phyloP scores from a whole-genome alignment of 1,284 basidiomycete genomes.

The Malassezia cuniculi region DNA sequence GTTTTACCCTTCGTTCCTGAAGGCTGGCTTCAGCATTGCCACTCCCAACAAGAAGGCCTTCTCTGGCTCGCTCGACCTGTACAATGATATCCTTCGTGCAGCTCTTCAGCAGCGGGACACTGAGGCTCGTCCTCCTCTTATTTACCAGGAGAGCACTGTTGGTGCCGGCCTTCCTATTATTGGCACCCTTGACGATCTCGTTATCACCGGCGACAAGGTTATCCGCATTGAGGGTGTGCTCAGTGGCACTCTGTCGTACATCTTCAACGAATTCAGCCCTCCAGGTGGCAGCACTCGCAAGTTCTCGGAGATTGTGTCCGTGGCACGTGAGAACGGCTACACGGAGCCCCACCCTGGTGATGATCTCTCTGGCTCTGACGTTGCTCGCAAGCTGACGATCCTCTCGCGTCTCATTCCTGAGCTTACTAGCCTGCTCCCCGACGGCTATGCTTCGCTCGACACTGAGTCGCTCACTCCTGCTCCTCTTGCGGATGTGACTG shows the following conservation, averaged over 20 bases:
- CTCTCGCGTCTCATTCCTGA: conserved; percentile 55
- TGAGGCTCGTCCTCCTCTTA: conserved; percentile 54
- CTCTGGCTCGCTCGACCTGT: conserved; percentile 62
- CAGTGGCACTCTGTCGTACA: conserved; percentile 92
- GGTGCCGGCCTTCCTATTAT: conserved; percentile 90
- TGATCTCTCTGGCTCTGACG: conserved; percentile 89
- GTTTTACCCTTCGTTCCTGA: conserved; percentile 70
- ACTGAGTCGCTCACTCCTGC: conserved; percentile 76
- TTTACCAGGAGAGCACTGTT: conserved; percentile 83
- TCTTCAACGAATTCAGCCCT: conserved; percentile 78
- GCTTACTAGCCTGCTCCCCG: conserved; percentile 47
- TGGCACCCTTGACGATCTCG: conserved; percentile 75
- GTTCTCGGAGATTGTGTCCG: conserved; percentile 78
- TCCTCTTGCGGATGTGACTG: conserved; percentile 54
- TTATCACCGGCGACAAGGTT: conserved; percentile 76
- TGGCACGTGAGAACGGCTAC: conserved; percentile 84
- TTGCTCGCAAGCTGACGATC: conserved; percentile 91
- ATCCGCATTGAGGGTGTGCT: conserved; percentile 59
- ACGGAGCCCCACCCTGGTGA: conserved; percentile 98
- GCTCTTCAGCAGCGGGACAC: conserved; percentile 16
- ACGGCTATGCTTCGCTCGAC: conserved; percentile 65
- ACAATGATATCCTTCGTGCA: conserved; percentile 54
- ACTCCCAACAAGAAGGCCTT: conserved; percentile 98
- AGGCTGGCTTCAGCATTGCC: conserved; percentile 68
- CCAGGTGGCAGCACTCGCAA: conserved; percentile 47